Evolutionary conservation across 305 asterid species (phyloP).

Genomic region (Fraxinus sp.): DNA sequence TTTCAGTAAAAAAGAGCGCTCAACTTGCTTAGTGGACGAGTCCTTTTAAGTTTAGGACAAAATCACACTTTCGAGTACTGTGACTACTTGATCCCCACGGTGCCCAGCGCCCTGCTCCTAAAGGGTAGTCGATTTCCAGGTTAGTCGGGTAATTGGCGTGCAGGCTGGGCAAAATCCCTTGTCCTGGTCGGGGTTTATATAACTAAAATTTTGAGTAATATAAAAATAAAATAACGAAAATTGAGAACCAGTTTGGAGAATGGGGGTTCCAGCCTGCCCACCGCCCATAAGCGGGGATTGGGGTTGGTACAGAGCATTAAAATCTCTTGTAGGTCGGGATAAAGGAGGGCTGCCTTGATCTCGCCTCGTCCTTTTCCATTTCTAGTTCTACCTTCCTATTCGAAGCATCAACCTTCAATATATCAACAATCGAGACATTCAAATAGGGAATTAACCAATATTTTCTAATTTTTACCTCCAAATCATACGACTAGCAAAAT

Average conservation of each 20-base stretch:
- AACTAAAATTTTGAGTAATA: background rate
- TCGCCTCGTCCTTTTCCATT: background rate
- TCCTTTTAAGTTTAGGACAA: background rate
- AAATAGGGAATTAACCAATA: background rate
- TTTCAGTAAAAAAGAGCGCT: background rate
- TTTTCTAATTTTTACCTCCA: background rate
- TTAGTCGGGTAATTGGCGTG: background rate
- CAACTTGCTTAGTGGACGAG: background rate
- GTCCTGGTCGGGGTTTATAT: background rate
- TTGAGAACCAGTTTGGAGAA: background rate
- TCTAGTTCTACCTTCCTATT: background rate
- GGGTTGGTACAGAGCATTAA: background rate
- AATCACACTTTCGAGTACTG: background rate
- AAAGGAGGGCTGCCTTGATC: background rate
- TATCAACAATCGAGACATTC: background rate
- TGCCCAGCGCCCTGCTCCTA: background rate
- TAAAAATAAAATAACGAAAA: no score
- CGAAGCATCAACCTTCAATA: background rate
- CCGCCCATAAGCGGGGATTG: background rate
- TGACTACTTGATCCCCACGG: background rate
- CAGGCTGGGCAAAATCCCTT: background rate
- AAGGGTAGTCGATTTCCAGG: background rate
- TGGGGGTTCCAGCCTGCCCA: background rate
- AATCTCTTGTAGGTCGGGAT: background rate
- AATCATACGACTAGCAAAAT: slow-evolving; percentile 41